Base-by-base conservation (phyloP, 331 rosid genomes). In the Quercus tomentella region DNA sequence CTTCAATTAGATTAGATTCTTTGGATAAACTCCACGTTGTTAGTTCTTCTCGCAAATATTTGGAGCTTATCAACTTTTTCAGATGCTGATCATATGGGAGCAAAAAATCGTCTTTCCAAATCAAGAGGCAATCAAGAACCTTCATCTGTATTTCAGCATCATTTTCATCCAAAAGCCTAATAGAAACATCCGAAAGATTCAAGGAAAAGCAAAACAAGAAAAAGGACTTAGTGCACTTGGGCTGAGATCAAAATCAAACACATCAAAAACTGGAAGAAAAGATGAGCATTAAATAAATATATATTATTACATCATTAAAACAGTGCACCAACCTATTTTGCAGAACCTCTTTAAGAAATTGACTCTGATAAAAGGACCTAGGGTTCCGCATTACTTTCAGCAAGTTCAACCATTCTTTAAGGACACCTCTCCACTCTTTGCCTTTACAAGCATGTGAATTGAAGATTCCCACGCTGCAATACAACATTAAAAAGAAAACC, bases 331-430 rank as follows among this genome's bases (percentile, higher is more conserved):
- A 95, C 99, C 99, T 95, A 75, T 84, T 86, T 84, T 87, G 92
- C 84, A 95, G 81, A 80, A 93, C 90, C 58, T 90, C 95, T 82
- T 90, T 91, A 77, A 95, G 87, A 81, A 90, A 91, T 68, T 89
- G 91, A 84, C 89, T 85, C 57, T 68, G 70, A 83, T 85, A 76
- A 70, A 86, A 86, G 54, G 95, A 88, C 87, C 85, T 90, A 55
- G 90, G 88, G 76, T 93, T 91, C 78, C 86, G 88, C 94, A 89
- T 91, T 80, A 83, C 78, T 81, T 82, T 93, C 90, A 95, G 89
- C 86, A 95, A 86, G 87, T 89, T 95, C 62, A 95, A 86, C 99
- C 99, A 95, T 83, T 95, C 99, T 80, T 95, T 93, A 74, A 95
- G 89, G 79, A 89, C 72, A 72, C 71, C 70, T 84, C 90, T 91